Conservation (phyloP, 495 filamentous ascomycete species). For the Symbiotaphrina buchneri region DNA sequence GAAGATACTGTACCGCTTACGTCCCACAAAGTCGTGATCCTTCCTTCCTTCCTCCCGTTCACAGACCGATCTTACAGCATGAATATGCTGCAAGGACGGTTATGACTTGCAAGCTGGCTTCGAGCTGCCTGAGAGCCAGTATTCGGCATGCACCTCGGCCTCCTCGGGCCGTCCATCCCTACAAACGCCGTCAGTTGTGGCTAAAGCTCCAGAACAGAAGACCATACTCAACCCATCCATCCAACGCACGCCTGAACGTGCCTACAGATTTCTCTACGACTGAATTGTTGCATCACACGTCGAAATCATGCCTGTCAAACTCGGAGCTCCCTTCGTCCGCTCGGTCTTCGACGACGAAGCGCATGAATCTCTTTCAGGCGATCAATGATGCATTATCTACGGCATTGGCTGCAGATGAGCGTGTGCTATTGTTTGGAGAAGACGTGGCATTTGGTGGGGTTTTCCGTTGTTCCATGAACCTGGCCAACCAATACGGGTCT, state of each 20-base stretch:
- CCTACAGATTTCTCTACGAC: conserved; percentile 77
- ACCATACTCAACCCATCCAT: conserved; percentile 15
- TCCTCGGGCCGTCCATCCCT: no score
- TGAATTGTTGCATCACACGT: conserved; percentile 56
- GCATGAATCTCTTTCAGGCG: conserved; percentile 80
- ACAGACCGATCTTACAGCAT: no score
- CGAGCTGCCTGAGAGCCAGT: no score
- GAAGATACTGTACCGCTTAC: no score
- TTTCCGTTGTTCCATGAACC: conserved; percentile 83
- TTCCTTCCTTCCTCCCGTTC: no score
- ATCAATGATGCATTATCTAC: conserved; percentile 74
- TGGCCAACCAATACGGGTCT: conserved; percentile 65
- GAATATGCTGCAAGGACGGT: no score
- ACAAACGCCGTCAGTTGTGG: no score
- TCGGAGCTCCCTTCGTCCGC: conserved; percentile 26
- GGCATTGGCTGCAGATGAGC: conserved; percentile 64
- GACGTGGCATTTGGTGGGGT: conserved; percentile 95
- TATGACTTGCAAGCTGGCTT: no score
- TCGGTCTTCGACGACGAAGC: conserved; percentile 46
- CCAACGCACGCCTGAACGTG: conserved; percentile 46
- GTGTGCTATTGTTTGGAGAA: conserved; percentile 82
- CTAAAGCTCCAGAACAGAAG: conserved; percentile 1
- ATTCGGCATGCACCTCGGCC: no score
- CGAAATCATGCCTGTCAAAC: conserved; percentile 42
- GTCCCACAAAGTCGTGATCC: no score